Evolutionary conservation across 2,329 filamentous ascomycete genomes (phyloP), one percentile per base, ranked within the genome.

Genomic region (Scorias spongiosa): DNA sequence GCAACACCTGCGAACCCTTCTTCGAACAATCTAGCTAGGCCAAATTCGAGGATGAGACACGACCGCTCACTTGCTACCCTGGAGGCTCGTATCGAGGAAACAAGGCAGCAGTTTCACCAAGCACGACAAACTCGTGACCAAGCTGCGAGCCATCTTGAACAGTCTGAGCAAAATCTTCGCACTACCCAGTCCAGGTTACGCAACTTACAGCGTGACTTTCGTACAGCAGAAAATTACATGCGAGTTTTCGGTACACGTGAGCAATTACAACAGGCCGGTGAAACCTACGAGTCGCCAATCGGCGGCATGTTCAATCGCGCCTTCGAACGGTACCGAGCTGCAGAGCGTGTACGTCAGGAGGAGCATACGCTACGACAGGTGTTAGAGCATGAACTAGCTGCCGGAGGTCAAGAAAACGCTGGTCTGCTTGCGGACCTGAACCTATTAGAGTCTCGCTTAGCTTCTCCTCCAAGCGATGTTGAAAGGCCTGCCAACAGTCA

Each of bases 211-310:
- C 57, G 55, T 14, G 59, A 63, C 38, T 54, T 60, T 34, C 52
- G 57, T 9, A 60, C 57, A 2, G 54, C 56, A 5, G 60, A 63
- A 41, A 63, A 63, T 40, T 63, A 62, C 44, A 54, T 57, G 41
- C 58, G 67, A 9, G 51, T 70, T 0, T 71, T 70, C 46, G 68
- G 68, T 11, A 64, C 63, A 0, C 54, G 66, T 10, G 68, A 71
- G 47, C 66, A 70, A 10, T 58, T 70, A 42, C 55, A 65, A n/a
- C 61, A 60, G 2, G 56, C 60, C 45, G 61, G 60, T n/a, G 66
- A 68, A 2, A 62, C 66, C 29, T 71, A 70, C 48, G 62, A 67
- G 44, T 67, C 64, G n/a, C 68, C 68, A 0, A 64, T 71, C 10
- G 62, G 65, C 14, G 59, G 61, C 46, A 66, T 71, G 65, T 71